Evolutionary conservation across 2,329 filamentous ascomycete genomes (phyloP).

Genomic region (Penicillium brevicompactum): DNA sequence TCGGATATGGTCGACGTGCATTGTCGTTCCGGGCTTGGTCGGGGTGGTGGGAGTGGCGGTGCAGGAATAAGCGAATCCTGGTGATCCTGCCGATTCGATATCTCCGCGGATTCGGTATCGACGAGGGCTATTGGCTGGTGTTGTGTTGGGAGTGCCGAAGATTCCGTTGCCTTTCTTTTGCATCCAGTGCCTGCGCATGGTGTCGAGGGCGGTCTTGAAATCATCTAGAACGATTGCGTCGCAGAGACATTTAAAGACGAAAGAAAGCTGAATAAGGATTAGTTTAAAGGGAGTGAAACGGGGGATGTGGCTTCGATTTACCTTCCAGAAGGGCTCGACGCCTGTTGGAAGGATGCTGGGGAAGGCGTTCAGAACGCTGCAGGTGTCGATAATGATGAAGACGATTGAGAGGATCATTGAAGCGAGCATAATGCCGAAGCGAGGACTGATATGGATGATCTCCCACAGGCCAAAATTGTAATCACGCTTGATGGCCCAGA

Average conservation of each 20-base stretch:
- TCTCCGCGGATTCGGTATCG: not conserved
- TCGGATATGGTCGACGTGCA: not conserved
- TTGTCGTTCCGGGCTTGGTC: not conserved
- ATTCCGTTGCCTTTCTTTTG: slow-evolving; percentile 28
- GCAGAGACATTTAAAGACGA: slow-evolving; percentile 68
- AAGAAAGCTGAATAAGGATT: slow-evolving; percentile 45
- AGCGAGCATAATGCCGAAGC: slow-evolving; percentile 64
- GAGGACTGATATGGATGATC: slow-evolving; percentile 62
- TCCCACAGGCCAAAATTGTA: slow-evolving; percentile 63
- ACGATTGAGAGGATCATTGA: slow-evolving; percentile 63
- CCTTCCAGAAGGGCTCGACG: slow-evolving; percentile 68
- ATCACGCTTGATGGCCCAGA: slow-evolving; percentile 64
- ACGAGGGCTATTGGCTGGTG: not conserved
- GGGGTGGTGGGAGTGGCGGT: not conserved
- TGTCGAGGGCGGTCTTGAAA: slow-evolving; percentile 62
- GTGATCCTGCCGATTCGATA: not conserved
- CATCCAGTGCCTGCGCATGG: slow-evolving; percentile 36
- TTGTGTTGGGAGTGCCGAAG: slow-evolving; percentile 3
- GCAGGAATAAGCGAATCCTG: not conserved
- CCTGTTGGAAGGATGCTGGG: slow-evolving; percentile 48
- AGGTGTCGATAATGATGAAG: slow-evolving; percentile 64
- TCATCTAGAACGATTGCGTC: slow-evolving; percentile 69
- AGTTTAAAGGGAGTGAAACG: not conserved
- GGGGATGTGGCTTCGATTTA: slow-evolving; percentile 10
- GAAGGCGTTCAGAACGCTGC: slow-evolving; percentile 59